Base-by-base conservation (phyloP, 2,329 filamentous ascomycete species). In the Alternaria sp. region DNA sequence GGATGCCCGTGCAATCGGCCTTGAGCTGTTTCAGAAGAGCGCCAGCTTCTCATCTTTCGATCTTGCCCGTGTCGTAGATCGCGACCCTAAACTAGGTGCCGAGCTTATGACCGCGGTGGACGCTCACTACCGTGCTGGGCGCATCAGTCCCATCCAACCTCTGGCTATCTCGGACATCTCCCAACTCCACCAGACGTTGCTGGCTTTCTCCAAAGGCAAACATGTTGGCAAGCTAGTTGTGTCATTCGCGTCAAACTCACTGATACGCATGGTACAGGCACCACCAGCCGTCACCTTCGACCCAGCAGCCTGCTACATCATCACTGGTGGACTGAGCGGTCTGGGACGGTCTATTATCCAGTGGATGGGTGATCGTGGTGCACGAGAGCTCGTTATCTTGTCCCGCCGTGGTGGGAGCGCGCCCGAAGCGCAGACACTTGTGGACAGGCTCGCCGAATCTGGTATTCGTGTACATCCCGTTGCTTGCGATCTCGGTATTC, bases 21-120 rank as follows among this genome's bases (percentile, higher is more conserved):
- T 74, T 58, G 68, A 72, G 45, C 5, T 68, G 9, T 73, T 73
- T 58, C 12, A 66, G 53, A 30, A 56, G 7, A 72, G 64, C 43
- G 71, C 69, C 2, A 71, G 55, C 3, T 75, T 73, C 56, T 64
- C 70, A 4, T 74, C 69, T 4, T 71, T 75, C 26, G 68, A 75
- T 47, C 44, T 71, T 5, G 55, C 25, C 20, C 11, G 59, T 7
- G n/a, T 69, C 14, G 21, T 58, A n/a, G 58, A 61, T 3, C 45
- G 54, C 3, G 60, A 71, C 15, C 47, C 54, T 14, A 12, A 55
- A 41, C 33, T 61, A 14, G 46, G 47, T 46, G 46, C n/a, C 7
- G 49, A 43, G 14, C 43, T 65, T 20, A 45, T 69, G 43, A 28
- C n/a, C 37, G 11, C 49, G 15, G 60, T 63, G 14, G 26, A 53